Percentiles rank a stretch among this genome's conserved stretches.
phyloP scores from a whole-genome alignment of 345 rosid genomes.

The Citropsis articulata region DNA sequence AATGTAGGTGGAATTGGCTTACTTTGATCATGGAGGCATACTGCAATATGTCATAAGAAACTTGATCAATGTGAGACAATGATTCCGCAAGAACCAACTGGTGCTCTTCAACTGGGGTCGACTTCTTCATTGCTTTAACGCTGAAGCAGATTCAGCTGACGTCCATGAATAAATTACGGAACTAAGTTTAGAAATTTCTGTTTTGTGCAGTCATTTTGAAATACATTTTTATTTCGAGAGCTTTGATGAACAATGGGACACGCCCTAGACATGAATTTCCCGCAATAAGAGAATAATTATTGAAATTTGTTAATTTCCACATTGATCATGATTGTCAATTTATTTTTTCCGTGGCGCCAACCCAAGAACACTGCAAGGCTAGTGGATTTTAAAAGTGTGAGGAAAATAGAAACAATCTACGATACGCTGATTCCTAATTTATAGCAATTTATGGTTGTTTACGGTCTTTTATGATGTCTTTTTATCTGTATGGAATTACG shows the following conservation, averaged over 20 bases:
- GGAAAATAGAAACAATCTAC: background rate
- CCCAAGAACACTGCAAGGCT: background rate
- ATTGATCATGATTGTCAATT: background rate
- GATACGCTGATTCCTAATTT: background rate
- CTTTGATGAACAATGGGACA: background rate
- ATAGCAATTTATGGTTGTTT: background rate
- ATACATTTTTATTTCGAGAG: background rate
- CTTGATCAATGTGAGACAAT: slow-evolving; percentile 37
- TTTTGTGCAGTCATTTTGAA: background rate
- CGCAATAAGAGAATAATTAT: background rate
- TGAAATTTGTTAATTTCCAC: background rate
- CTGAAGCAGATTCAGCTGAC: background rate
- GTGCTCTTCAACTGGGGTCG: background rate
- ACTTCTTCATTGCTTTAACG: background rate
- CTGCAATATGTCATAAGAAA: slow-evolving; percentile 61
- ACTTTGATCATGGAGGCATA: slow-evolving; percentile 61
- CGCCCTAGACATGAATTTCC: background rate
- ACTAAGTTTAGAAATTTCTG: background rate
- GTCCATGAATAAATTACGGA: background rate
- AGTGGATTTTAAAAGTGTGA: background rate
- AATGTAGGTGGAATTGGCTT: slow-evolving; percentile 53
- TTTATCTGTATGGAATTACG: background rate
- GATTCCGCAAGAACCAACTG: background rate
- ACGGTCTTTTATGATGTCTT: background rate
- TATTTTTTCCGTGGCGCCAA: background rate